These are phyloP conservation scores for Neofusicoccum laricinum DNA, from an alignment of 2,329 filamentous ascomycete species.

Conservation along the genomic window DNA sequence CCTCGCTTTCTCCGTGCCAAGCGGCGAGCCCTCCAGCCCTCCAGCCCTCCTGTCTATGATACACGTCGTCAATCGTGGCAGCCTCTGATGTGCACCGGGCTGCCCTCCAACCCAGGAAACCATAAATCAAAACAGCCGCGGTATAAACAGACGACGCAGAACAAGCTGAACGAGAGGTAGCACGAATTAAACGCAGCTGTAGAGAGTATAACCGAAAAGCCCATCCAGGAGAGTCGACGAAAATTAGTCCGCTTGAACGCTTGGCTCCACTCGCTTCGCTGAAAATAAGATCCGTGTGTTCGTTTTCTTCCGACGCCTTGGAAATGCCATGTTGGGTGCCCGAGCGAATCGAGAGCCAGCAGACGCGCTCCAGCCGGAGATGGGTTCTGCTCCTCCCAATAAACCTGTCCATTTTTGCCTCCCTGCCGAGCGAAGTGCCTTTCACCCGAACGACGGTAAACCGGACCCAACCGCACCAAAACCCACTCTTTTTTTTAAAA, in stretches of 20 bases:
- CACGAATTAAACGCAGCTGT: not conserved
- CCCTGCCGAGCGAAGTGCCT: not conserved
- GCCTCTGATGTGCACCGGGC: not conserved
- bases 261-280: not conserved
- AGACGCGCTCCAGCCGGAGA: not conserved
- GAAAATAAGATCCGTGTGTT: not conserved
- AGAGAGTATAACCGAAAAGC: not conserved
- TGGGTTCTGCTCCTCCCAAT: not conserved
- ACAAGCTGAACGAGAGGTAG: not conserved
- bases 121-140: not conserved
- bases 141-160: not conserved
- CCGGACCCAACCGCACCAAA: not conserved
- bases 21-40: not conserved
- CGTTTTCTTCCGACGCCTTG: constrained; percentile 4
- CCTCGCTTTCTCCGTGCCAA: not conserved
- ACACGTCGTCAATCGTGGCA: constrained; percentile 5
- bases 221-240: not conserved
- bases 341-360: not conserved
- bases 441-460: not conserved
- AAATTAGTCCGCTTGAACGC: constrained; percentile 1
- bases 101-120: not conserved
- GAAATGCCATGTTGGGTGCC: not conserved
- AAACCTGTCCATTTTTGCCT: not conserved
- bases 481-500: not conserved
- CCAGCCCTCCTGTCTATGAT: not conserved